Conservation (phyloP, 192 early-diverging fungal species). For the Spizellomyces punctatus region DNA sequence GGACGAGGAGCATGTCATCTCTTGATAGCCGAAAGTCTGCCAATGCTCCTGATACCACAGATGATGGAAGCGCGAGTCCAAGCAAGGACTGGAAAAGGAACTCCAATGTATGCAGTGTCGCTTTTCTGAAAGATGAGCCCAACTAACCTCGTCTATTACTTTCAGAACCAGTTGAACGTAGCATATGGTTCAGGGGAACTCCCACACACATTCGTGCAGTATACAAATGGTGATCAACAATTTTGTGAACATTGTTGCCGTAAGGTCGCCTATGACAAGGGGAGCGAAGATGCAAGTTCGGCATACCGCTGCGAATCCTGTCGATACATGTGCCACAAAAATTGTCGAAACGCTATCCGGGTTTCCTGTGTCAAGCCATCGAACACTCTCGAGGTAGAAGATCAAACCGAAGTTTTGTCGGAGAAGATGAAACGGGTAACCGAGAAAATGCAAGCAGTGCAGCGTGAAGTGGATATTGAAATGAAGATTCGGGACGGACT, state of each 20-base stretch:
- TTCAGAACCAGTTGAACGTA: slow-evolving; percentile 29
- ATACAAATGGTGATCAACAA: slow-evolving; percentile 32
- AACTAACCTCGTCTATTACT: not conserved
- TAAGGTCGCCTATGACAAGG: slow-evolving; percentile 11
- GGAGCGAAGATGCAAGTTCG: slow-evolving; percentile 18
- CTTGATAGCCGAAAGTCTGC: slow-evolving; percentile 28
- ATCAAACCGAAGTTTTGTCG: slow-evolving; percentile 38
- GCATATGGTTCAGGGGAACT: slow-evolving; percentile 17
- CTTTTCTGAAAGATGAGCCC: not conserved
- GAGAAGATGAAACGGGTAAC: slow-evolving; percentile 42
- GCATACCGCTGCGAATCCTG: slow-evolving; percentile 58
- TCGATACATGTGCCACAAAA: slow-evolving; percentile 51
- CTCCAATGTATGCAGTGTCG: slow-evolving; percentile 13
- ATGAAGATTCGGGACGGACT: slow-evolving; percentile 59
- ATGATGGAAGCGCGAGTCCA: not conserved
- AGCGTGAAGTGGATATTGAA: slow-evolving; percentile 60
- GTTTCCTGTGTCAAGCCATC: slow-evolving; percentile 44
- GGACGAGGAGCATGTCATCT: slow-evolving; percentile 28
- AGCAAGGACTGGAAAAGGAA: slow-evolving; percentile 29
- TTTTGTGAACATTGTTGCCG: slow-evolving; percentile 52
- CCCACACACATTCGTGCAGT: slow-evolving; percentile 47
- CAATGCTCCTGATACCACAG: slow-evolving; percentile 15
- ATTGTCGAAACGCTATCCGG: slow-evolving; percentile 47
- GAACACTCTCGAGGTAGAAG: slow-evolving; percentile 35
- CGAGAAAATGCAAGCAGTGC: slow-evolving; percentile 55